phyloP scores from a whole-genome alignment of 2,329 filamentous ascomycete species.

The Exserohilum turcica region DNA sequence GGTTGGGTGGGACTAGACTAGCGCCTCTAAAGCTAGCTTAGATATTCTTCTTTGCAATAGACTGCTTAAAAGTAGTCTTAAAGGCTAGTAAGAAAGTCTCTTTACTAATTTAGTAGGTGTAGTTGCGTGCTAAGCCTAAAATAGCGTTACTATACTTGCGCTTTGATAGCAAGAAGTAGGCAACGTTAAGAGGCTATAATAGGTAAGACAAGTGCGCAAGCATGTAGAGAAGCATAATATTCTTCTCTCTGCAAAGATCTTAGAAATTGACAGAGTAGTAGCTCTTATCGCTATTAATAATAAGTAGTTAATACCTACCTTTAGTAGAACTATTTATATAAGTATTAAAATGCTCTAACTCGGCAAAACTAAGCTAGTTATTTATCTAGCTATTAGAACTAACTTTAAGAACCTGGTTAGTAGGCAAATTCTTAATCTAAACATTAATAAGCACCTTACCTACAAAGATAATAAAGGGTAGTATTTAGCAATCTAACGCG shows the following conservation, averaged over 20 bases:
- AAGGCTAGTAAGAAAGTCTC: not conserved
- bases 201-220: slow-evolving; percentile 47
- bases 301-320: slow-evolving; percentile 41
- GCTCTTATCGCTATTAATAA: slow-evolving; percentile 47
- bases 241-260: slow-evolving; percentile 19
- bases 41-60: not conserved
- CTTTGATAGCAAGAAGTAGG: slow-evolving; percentile 35
- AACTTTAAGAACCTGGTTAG: slow-evolving; percentile 21
- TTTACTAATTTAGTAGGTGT: not conserved
- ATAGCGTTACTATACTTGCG: not conserved
- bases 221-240: slow-evolving; percentile 28
- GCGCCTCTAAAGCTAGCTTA: not conserved
- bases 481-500: not conserved
- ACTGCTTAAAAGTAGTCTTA: not conserved
- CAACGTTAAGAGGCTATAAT: slow-evolving; percentile 49
- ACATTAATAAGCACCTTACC: slow-evolving; percentile 9
- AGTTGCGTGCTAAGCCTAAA: not conserved
- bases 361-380: slow-evolving; percentile 40
- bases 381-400: slow-evolving; percentile 44
- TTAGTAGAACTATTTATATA: slow-evolving; percentile 28
- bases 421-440: slow-evolving; percentile 2
- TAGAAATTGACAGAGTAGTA: not conserved
- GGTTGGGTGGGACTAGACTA: not conserved
- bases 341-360: slow-evolving; percentile 43
- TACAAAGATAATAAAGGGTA: not conserved